Conservation (phyloP, 23 red algal species). For the Gracilaria vermiculophylla region DNA sequence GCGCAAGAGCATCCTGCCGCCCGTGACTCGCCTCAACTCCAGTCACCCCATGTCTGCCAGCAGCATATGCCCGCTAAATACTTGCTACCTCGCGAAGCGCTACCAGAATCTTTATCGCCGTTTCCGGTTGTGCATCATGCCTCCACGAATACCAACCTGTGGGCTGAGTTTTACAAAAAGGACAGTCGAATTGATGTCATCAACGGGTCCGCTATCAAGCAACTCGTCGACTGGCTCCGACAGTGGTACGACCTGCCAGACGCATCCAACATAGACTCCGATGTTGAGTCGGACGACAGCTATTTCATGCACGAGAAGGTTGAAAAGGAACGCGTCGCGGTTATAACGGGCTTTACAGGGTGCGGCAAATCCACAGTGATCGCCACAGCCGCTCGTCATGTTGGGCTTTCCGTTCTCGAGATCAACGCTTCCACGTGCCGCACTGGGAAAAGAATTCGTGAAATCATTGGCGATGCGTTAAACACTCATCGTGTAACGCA, state of each 20-base stretch:
- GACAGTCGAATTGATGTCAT: constrained; percentile 59
- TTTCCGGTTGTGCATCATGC: background rate
- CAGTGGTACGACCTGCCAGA: constrained; percentile 22
- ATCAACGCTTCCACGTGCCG: constrained; percentile 58
- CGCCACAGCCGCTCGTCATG: constrained; percentile 29
- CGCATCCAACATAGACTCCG: background rate
- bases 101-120: background rate
- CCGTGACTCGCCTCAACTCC: background rate
- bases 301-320: background rate
- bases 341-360: constrained; percentile 57
- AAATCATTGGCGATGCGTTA: constrained; percentile 54
- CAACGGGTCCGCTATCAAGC: constrained; percentile 31
- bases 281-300: background rate
- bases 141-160: constrained; percentile 5
- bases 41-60: background rate
- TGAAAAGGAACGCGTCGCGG: constrained; percentile 27
- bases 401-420: constrained; percentile 66
- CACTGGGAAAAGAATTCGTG: constrained; percentile 54
- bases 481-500: constrained; percentile 45
- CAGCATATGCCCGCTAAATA: background rate
- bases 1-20: background rate
- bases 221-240: constrained; percentile 50
- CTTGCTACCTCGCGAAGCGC: background rate
- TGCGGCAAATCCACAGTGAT: constrained; percentile 70
- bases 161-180: constrained; percentile 42